Evolutionary conservation across 2,329 filamentous ascomycete genomes (phyloP).

Genomic region (Diaporthe caulivora): DNA sequence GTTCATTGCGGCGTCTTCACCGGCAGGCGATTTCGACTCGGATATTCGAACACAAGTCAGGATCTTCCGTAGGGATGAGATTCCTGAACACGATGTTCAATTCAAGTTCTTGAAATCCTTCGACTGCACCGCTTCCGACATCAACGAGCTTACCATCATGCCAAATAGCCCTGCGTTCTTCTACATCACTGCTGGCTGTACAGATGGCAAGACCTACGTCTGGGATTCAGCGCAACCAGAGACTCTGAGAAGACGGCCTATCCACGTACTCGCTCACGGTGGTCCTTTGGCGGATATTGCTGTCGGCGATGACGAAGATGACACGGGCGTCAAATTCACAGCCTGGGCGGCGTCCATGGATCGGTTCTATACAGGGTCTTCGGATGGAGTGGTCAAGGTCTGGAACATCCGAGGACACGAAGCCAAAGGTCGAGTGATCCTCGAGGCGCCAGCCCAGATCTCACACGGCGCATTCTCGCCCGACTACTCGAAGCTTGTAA

Average conservation of each 20-base stretch:
- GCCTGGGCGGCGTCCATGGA: slow-evolving; percentile 70
- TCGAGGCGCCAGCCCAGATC: slow-evolving; percentile 68
- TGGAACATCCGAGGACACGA: slow-evolving; percentile 67
- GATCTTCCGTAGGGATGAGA: slow-evolving; percentile 55
- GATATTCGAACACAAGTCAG: slow-evolving; percentile 68
- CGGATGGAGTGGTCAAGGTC: slow-evolving; percentile 72
- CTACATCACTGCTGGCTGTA: slow-evolving; percentile 72
- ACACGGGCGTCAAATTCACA: slow-evolving; percentile 73
- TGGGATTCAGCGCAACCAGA: slow-evolving; percentile 66
- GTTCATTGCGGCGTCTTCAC: slow-evolving; percentile 71
- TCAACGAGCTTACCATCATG: slow-evolving; percentile 72
- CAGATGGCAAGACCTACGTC: slow-evolving; percentile 71
- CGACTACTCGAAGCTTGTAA: slow-evolving; percentile 64
- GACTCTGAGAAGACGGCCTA: slow-evolving; percentile 62
- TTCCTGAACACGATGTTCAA: slow-evolving; percentile 47
- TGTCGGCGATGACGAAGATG: slow-evolving; percentile 53
- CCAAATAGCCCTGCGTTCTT: slow-evolving; percentile 63
- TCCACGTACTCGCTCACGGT: slow-evolving; percentile 68
- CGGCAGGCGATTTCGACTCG: slow-evolving; percentile 58
- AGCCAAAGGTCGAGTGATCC: slow-evolving; percentile 64
- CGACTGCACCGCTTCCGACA: slow-evolving; percentile 70
- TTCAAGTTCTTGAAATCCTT: slow-evolving; percentile 65
- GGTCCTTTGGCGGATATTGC: slow-evolving; percentile 34
- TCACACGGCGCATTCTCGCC: slow-evolving; percentile 70
- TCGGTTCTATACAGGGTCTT: slow-evolving; percentile 73